Conservation (phyloP, 495 filamentous ascomycete species). For the Xylaria sp. region DNA sequence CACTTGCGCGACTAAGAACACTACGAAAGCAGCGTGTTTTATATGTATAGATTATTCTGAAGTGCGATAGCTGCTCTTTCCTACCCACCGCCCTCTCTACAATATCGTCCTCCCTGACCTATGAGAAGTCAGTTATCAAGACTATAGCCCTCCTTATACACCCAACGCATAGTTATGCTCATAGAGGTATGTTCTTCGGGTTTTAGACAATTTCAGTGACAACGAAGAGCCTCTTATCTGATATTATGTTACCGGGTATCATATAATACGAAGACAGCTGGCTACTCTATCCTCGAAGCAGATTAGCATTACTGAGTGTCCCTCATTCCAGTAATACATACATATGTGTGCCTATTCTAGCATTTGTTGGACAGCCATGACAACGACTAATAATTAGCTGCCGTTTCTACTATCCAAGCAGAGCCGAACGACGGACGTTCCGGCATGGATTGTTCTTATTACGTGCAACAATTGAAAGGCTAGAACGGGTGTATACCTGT, state of each 20-base stretch:
- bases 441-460: neutral
- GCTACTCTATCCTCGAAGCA: neutral
- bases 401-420: neutral
- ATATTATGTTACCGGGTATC: constrained; percentile 14
- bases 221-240: neutral
- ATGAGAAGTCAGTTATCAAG: no score
- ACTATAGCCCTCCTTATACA: neutral
- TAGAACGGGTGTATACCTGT: neutral
- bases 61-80: neutral
- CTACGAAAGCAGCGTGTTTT: neutral
- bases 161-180: neutral
- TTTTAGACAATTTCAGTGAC: neutral
- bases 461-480: neutral
- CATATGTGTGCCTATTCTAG: neutral
- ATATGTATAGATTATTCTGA: neutral
- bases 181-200: neutral
- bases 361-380: neutral
- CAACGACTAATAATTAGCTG: neutral
- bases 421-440: neutral
- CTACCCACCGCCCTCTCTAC: neutral
- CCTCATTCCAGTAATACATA: neutral
- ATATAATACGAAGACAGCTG: neutral
- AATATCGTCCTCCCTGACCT: neutral
- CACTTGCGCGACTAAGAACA: neutral
- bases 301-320: neutral